Evolutionary conservation across 108 stramenopile species (phyloP), one percentile per base, ranked within the genome.

Genomic region (Mediolabrus comicus): DNA sequence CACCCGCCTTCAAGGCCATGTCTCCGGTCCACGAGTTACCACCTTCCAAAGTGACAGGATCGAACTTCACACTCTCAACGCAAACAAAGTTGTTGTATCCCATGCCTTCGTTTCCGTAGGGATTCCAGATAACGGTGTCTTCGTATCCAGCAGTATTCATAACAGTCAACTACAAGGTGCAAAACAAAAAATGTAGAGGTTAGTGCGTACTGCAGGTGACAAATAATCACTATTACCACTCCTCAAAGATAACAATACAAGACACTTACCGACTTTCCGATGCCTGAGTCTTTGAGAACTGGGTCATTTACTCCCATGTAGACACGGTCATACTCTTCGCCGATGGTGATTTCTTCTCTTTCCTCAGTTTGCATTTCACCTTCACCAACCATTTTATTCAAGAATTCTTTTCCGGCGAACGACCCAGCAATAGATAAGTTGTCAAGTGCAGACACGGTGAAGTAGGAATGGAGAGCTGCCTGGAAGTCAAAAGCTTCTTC

Each of bases 61-160:
- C 88, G 65, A 94, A 94, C 84, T 92, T 92, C 51, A 92, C 97
- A 75, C 83, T 84, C 62, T 98, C 97, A 10, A 96, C 96, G 67
- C 97, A 98, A 22, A 98, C 89, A 74, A 98, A 98, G 79, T 92
- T 90, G 74, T 97, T 90, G 85, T 80, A 96, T 19, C 97, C 97
- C 97, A 98, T 98, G 56, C 87, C 95, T 65, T 97, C 97, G 65
- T 96, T 72, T 16, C 96, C 96, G 57, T 83, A 96, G 27, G 97
- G 97, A 69, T 83, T 94, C 97, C 97, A 98, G 32, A 98, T 28
- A 34, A 98, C 95, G 19, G 95, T 96, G 71, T 98, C 97, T 54
- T 87, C 86, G 86, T 90, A 98, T 30, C 97, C 97, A n/a, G 82
- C 88, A 41, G 75, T 81, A 83, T 96, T 95, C 34, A 87, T 59